Evolutionary conservation across 2,329 filamentous ascomycete species (phyloP).

Genomic region (Monilinia fructicola): DNA sequence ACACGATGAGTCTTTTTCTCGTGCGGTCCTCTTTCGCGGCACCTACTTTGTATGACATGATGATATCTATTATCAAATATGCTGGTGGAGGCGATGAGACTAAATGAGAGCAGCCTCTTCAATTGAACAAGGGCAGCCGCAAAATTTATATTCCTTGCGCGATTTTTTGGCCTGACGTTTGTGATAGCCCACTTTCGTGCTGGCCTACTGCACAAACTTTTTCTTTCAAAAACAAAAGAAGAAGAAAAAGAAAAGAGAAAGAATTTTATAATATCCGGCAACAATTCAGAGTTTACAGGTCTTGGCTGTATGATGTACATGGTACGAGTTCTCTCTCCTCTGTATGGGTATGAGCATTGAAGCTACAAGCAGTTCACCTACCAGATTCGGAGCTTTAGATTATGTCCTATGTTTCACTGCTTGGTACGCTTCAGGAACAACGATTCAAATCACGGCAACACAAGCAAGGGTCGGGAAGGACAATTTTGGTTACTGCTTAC

Average conservation of each 20-base stretch:
- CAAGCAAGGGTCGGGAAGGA: conserved; percentile 5
- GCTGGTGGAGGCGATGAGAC: conserved; percentile 16
- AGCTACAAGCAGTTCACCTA: background rate
- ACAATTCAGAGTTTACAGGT: background rate
- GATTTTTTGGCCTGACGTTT: background rate
- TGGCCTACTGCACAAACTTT: conserved; percentile 2
- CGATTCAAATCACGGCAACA: conserved; percentile 4
- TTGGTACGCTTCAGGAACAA: conserved; percentile 7
- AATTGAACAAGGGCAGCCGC: conserved; percentile 6
- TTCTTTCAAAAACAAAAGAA: no score
- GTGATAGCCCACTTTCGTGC: conserved; percentile 11
- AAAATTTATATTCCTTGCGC: conserved; percentile 19
- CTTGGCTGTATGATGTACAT: background rate
- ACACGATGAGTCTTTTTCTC: conserved; percentile 19
- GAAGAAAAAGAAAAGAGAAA: background rate
- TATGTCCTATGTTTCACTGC: conserved; percentile 19
- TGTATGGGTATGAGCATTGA: background rate
- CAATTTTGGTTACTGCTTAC: background rate
- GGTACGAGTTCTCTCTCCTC: no score
- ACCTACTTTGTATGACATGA: conserved; percentile 17
- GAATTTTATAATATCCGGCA: background rate
- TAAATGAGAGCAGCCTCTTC: conserved; percentile 6
- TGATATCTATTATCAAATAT: background rate
- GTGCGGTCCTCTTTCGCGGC: conserved; percentile 1
- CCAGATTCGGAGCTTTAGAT: conserved; percentile 9